Conservation (phyloP, 1,284 basidiomycete species). For the Ganoderma sp. region DNA sequence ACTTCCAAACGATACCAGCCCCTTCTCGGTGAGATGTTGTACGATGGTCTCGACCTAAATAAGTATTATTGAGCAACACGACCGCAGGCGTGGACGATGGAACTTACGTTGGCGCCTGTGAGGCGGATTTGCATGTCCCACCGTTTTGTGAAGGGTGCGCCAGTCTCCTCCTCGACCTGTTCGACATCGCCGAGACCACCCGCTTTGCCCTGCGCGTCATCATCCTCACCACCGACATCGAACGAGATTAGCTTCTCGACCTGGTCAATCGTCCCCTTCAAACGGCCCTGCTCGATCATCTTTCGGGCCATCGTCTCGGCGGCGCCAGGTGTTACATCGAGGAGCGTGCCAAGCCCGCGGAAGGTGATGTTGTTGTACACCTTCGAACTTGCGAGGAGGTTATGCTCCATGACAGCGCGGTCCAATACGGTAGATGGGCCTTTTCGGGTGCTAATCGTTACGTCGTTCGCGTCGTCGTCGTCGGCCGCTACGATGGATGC, state of each 20-base stretch:
- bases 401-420: constrained; percentile 98
- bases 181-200: constrained; percentile 90
- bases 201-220: constrained; percentile 89
- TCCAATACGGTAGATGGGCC: constrained; percentile 96
- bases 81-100: not conserved
- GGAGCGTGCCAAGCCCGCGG: constrained; percentile 80
- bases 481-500: constrained; percentile 67
- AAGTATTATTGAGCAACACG: not conserved
- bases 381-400: constrained; percentile 92
- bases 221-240: constrained; percentile 80
- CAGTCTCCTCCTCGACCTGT: constrained; percentile 82
- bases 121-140: constrained; percentile 91
- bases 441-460: constrained; percentile 72
- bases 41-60: constrained; percentile 80
- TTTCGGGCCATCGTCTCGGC: constrained; percentile 93
- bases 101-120: constrained; percentile 80
- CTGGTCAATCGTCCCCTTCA: constrained; percentile 93
- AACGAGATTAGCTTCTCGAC: constrained; percentile 93
- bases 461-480: constrained; percentile 49
- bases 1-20: constrained; percentile 54
- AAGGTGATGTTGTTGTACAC: constrained; percentile 97
- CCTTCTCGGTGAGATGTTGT: constrained; percentile 75
- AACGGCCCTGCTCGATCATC: constrained; percentile 95
- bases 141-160: constrained; percentile 85
- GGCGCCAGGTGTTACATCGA: constrained; percentile 85